Evolutionary conservation across 1,284 basidiomycete species (phyloP).

Genomic region (Microbotryum intermedium): DNA sequence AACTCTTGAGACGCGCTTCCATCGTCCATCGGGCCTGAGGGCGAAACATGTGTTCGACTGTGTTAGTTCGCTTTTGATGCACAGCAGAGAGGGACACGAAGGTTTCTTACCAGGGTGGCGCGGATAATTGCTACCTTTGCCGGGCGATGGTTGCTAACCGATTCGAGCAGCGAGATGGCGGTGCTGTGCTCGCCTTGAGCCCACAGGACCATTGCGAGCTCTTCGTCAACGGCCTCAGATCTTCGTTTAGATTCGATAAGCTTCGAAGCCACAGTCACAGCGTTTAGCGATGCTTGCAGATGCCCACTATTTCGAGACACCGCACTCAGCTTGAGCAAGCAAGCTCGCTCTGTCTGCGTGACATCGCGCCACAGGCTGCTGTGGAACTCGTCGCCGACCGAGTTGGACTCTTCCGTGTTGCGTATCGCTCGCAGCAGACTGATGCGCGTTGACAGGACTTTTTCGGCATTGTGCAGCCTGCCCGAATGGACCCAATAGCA

Average conservation of each 20-base stretch:
- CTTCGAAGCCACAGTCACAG: conserved; percentile 63
- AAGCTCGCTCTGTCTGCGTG: conserved; percentile 56
- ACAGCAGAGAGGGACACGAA: conserved; percentile 2
- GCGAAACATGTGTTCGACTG: background rate
- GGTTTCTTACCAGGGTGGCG: conserved; percentile 51
- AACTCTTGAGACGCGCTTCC: conserved; percentile 72
- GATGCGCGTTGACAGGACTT: conserved; percentile 68
- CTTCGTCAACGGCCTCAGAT: conserved; percentile 50
- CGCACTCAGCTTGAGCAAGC: conserved; percentile 62
- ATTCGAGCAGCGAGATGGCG: conserved; percentile 53
- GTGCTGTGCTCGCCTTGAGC: conserved; percentile 70
- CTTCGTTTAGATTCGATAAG: conserved; percentile 47
- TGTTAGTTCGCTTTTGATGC: background rate
- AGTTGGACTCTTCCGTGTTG: conserved; percentile 56
- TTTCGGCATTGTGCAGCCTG: conserved; percentile 69
- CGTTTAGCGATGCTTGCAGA: conserved; percentile 75
- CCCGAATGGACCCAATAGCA: background rate
- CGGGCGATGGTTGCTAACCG: background rate
- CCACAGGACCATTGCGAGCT: conserved; percentile 88
- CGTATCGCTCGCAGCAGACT: conserved; percentile 66
- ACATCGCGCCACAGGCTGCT: conserved; percentile 49
- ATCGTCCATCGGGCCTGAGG: conserved; percentile 77
- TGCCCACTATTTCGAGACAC: conserved; percentile 63
- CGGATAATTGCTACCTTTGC: conserved; percentile 4
- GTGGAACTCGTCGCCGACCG: conserved; percentile 60